A percentile compares a stretch with the other conserved stretches of the same genome.
Conservation (phyloP, 2,329 filamentous ascomycete species). For the Neospermospora avenae region DNA sequence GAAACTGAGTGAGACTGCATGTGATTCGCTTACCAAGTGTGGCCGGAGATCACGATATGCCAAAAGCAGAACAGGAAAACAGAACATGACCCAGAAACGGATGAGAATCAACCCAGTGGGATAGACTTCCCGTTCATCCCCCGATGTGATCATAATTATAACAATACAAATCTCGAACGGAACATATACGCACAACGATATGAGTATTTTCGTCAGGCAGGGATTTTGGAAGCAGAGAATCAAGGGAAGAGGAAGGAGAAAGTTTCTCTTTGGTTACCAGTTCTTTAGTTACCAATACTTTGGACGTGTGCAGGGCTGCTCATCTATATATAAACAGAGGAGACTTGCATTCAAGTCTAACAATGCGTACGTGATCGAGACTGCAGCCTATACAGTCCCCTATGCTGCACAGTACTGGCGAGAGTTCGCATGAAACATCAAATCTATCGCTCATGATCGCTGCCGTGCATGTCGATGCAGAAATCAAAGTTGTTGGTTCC, state of each 20-base stretch:
- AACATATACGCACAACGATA: too few species aligned
- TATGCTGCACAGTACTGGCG: neutral
- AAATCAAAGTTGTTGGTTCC: neutral
- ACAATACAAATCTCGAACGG: too few species aligned
- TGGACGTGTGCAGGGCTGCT: neutral
- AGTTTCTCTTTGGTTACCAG: neutral
- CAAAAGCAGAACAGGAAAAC: too few species aligned
- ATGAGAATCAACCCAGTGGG: too few species aligned
- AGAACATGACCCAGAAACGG: too few species aligned
- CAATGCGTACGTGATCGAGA: neutral
- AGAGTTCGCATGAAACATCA: neutral
- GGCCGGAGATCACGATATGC: too few species aligned
- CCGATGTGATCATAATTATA: too few species aligned
- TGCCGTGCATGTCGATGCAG: conserved; percentile 6
- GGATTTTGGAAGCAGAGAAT: neutral
- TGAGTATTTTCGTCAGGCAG: too few species aligned
- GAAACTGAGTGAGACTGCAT: too few species aligned
- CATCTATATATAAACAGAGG: neutral
- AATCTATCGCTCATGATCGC: conserved; percentile 5
- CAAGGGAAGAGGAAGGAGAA: neutral
- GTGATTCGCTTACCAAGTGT: too few species aligned
- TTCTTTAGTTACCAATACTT: neutral
- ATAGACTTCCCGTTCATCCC: too few species aligned
- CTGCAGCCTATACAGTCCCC: neutral
- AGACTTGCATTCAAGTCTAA: neutral